Evolutionary conservation across 164 flowering plant species (phyloP), one percentile per base, ranked within the genome.

Genomic region (Vitis amurensis): DNA sequence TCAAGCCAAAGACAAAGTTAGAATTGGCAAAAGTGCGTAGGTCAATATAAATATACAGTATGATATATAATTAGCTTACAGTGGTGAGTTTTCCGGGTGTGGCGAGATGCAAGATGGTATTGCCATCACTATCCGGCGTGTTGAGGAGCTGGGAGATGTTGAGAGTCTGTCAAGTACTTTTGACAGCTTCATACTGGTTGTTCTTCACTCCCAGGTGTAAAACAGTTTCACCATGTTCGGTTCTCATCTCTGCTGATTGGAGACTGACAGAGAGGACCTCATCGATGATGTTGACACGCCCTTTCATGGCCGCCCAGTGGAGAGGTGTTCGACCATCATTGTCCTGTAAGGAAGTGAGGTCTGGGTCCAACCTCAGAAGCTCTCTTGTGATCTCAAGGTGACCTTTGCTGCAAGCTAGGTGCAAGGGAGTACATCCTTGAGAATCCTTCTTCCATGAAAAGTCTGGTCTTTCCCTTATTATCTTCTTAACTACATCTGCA

Each of bases 221-320:
- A 47, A 79, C 74, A 0, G 84, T 80, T 50, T 87, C 27, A 23
- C 27, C 83, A 11, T 58, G 11, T 8, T 68, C 58, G 0, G 89
- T 86, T 12, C 75, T 23, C 68, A 77, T 67, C 63, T 67, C 81
- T 82, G 59, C 77, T 83, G 8, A n/a, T 19, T 1, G 80, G 31
- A 89, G 78, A 17, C 73, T 84, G 89, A 31, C 0, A 23, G 27
- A 23, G 44, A 31, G 44, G 44, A 31, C 4, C 5, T 31, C 23
- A n/a, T 83, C 80, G 3, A 87, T 73, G 61, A 87, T 78, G 61
- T 56, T 64, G 8, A 84, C 75, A 23, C 80, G 68, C 2, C 93
- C 93, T 73, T 82, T 85, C 59, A 79, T 78, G 2, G 87, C 89
- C 0, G 87, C 89, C 62, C 73, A 73, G 59, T 89, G 93, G 3